Evolutionary conservation across 345 rosid species (phyloP).

Genomic region (Ceriops decandra): DNA sequence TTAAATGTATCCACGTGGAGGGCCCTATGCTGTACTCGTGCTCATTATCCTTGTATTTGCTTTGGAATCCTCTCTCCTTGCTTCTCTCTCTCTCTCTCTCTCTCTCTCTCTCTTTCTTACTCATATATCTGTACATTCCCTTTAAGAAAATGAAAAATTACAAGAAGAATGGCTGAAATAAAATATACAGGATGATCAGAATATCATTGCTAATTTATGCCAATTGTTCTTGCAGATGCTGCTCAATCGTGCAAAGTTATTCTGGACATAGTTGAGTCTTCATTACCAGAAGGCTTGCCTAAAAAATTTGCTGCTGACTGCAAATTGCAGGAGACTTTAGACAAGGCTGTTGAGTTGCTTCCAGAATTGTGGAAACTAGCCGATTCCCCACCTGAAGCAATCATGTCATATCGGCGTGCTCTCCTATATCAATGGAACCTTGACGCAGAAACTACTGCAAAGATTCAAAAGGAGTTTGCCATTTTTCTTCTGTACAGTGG

Average conservation of each 20-base stretch:
- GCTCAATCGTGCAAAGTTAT: conserved; percentile 76
- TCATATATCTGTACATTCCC: too few relatives aligned
- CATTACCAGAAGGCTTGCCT: conserved; percentile 68
- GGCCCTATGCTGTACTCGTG: too few relatives aligned
- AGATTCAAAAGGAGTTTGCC: conserved; percentile 71
- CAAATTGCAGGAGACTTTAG: conserved; percentile 71
- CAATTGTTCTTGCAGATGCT: conserved; percentile 68
- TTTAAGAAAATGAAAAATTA: too few relatives aligned
- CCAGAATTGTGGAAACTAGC: conserved; percentile 79
- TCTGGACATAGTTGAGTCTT: conserved; percentile 78
- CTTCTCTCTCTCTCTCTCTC: too few relatives aligned
- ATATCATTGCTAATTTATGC: conserved; percentile 26
- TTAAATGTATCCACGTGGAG: too few relatives aligned
- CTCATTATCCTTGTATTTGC: too few relatives aligned
- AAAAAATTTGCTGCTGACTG: conserved; percentile 60
- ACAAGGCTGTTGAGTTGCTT: conserved; percentile 76
- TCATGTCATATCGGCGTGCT: conserved; percentile 62
- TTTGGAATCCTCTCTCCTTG: too few relatives aligned
- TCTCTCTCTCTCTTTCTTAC: too few relatives aligned
- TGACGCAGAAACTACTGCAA: conserved; percentile 52
- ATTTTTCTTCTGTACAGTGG: conserved; percentile 76
- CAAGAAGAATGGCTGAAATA: neutral
- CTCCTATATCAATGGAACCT: conserved; percentile 74
- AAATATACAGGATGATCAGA: neutral
- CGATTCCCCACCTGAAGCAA: conserved; percentile 55